These are phyloP conservation scores for Croton laevigatus DNA, from an alignment of 441 rosid species.

Conservation along the genomic window DNA sequence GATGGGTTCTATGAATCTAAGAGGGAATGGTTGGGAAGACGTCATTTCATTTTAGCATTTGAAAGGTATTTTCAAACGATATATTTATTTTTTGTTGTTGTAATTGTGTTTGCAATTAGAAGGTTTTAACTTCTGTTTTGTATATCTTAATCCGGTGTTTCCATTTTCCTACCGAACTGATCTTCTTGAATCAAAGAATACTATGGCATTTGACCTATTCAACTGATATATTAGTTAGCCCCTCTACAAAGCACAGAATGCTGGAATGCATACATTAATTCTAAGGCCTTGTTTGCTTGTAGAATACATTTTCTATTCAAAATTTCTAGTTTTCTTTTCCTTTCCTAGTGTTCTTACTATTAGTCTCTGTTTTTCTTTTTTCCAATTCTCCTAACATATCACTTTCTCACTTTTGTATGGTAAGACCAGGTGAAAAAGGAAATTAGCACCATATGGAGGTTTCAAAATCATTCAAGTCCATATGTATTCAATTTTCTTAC, in stretches of 20 bases:
- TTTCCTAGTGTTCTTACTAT: too few species aligned
- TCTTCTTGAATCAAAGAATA: background rate
- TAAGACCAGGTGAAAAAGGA: too few species aligned
- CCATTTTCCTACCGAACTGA: background rate
- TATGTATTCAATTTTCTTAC: too few species aligned
- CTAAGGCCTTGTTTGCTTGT: background rate
- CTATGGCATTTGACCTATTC: background rate
- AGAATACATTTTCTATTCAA: background rate
- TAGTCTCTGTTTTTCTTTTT: too few species aligned
- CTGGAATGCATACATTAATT: background rate
- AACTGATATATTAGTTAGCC: background rate
- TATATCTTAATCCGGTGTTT: background rate
- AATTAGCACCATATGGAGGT: too few species aligned
- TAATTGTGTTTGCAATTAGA: too few species aligned
- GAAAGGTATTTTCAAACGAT: slow-evolving; percentile 59
- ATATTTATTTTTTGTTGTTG: background rate
- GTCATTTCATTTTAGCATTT: slow-evolving; percentile 88
- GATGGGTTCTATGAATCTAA: slow-evolving; percentile 98
- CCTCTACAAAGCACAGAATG: background rate
- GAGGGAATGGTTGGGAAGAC: slow-evolving; percentile 96
- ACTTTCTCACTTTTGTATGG: too few species aligned
- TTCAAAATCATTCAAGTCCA: too few species aligned
- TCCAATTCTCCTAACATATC: too few species aligned
- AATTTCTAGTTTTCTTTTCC: background rate
- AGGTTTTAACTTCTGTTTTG: too few species aligned